Evolutionary conservation across 306 rosid genomes (phyloP), one percentile per base, ranked within the genome.

Genomic region (Cucumis cinereus): DNA sequence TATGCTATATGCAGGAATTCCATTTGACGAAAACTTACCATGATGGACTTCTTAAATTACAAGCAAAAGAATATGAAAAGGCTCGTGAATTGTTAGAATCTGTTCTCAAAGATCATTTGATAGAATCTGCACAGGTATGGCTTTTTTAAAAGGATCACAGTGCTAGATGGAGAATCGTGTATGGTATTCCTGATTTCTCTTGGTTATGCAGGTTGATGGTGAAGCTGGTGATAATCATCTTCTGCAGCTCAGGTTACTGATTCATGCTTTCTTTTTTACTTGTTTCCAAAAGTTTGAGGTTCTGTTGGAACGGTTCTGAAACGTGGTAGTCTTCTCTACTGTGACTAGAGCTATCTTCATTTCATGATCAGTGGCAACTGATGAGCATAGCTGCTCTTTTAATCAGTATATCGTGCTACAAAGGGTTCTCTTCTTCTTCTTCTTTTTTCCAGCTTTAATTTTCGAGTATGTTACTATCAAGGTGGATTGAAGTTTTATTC

Each of bases 11-110:
- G 83, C 92, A 94, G 98, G 98, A 94, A 85, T 94, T 91, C 83
- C 95, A 89, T 87, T 88, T 94, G 38, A 87, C 98, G 69, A 96
- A 94, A 82, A 90, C 93, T 73, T 94, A 94, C 80, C 98, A 91
- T 78, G 96, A 91, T 40, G 98, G 98, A 33, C 96, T 94, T 72
- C 90, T 85, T 61, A 91, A 87, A 82, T 83, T 94, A 77, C 93
- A 94, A 86, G 84, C 87, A 15, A 90, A 91, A 84, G 95, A 90
- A n/a, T 94, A 85, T 73, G 92, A 87, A 60, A 90, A 89, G 87
- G 96, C 98, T 47, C 84, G 87, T 0, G 82, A 94, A 82, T 87
- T 94, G 55, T 86, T 94, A 75, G 97, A 94, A 58, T 89, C 89
- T 60, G 95, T 91, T 20, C 91, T 94, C 8, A 89, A 86, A 80